Evolutionary conservation across 371 early-diverging fungal species (phyloP).

Genomic region (Rhizopus microsporus): DNA sequence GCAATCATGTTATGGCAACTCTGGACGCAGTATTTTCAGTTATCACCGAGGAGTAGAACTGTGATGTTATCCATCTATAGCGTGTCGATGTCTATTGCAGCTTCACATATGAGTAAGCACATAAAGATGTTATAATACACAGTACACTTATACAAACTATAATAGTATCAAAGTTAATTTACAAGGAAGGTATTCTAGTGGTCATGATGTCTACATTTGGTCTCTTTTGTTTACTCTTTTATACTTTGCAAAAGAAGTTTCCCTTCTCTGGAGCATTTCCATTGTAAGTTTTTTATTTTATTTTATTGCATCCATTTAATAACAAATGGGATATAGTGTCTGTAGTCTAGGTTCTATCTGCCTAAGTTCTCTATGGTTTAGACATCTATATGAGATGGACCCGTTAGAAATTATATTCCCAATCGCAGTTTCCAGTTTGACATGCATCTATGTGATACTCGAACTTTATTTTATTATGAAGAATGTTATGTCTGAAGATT

Average conservation of each 20-base stretch:
- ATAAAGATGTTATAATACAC: not conserved
- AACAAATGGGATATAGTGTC: slow-evolving; percentile 15
- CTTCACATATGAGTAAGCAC: slow-evolving; percentile 17
- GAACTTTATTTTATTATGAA: slow-evolving; percentile 49
- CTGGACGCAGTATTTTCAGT: slow-evolving; percentile 16
- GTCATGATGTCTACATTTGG: slow-evolving; percentile 23
- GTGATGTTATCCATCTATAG: slow-evolving; percentile 8
- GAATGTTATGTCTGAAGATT: slow-evolving; percentile 40
- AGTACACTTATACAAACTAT: not conserved
- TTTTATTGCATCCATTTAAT: not conserved
- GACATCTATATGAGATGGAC: slow-evolving; percentile 26
- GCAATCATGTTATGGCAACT: slow-evolving; percentile 24
- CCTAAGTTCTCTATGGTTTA: slow-evolving; percentile 16
- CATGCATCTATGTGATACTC: slow-evolving; percentile 38
- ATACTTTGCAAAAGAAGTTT: slow-evolving; percentile 21
- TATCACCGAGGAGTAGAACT: slow-evolving; percentile 5
- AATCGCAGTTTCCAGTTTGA: slow-evolving; percentile 26
- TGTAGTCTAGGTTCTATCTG: slow-evolving; percentile 23
- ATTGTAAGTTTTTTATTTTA: slow-evolving; percentile 24
- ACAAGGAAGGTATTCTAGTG: slow-evolving; percentile 20
- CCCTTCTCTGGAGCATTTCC: slow-evolving; percentile 26
- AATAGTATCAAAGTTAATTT: slow-evolving; percentile 25
- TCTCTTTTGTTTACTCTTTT: slow-evolving; percentile 12
- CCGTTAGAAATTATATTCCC: slow-evolving; percentile 38
- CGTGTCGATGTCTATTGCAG: slow-evolving; percentile 9